Percentiles rank a stretch among this genome's conserved stretches.
Evolutionary conservation across 202 grass and related monocot genomes (phyloP).

Genomic region (Cymbopogon flexuosus): DNA sequence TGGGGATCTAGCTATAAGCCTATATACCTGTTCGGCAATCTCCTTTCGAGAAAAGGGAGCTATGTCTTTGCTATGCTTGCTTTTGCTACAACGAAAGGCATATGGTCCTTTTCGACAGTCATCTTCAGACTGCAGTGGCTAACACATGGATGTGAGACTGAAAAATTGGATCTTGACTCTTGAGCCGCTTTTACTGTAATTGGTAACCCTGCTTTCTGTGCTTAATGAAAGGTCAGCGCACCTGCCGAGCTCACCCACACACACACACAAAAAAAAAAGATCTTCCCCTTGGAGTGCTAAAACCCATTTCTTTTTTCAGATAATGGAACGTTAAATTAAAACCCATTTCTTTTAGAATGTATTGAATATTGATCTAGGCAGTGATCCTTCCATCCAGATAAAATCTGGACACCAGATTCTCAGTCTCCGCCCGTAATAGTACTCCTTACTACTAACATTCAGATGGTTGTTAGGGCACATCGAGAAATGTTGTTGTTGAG

Average conservation of each 20-base stretch:
- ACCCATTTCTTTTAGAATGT: too few species aligned
- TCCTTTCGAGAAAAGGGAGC: constrained; percentile 18
- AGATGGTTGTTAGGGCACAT: too few species aligned
- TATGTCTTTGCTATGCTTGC: neutral
- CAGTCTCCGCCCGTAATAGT: neutral
- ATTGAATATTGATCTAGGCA: neutral
- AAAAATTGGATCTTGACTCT: neutral
- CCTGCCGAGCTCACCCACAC: neutral
- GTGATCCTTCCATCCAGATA: neutral
- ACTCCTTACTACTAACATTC: neutral
- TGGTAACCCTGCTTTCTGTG: neutral
- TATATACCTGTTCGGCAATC: neutral
- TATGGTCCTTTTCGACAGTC: neutral
- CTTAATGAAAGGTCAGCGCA: neutral
- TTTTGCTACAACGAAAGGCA: neutral
- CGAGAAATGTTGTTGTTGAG: neutral
- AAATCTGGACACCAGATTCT: neutral
- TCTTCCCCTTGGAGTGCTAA: neutral
- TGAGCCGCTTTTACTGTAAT: neutral
- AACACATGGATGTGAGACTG: constrained; percentile 17
- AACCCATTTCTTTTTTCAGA: too few species aligned
- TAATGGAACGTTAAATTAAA: too few species aligned
- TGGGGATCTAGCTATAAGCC: neutral
- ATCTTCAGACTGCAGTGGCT: constrained; percentile 9
- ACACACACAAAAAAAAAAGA: neutral